Base-by-base conservation (phyloP, 495 filamentous ascomycete genomes). In the Daldinia loculata region DNA sequence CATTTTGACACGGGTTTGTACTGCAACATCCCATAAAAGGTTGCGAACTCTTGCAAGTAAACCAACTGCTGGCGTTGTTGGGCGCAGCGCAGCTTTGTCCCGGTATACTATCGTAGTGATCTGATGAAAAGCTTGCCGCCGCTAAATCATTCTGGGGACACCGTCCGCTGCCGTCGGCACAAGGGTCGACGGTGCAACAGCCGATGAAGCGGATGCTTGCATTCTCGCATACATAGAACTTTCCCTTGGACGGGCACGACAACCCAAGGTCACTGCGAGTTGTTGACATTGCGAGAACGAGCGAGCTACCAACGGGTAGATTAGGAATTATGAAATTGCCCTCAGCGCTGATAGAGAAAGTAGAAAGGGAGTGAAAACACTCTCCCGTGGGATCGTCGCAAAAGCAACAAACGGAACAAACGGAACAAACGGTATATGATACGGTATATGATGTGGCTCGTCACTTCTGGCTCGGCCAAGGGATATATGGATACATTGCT, bases 181-280 rank as follows among this genome's bases (percentile, higher is more conserved):
- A 74, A 12, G 72, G 72, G 61, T 74, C 67, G 41, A 71, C 34
- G 29, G 67, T 69, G 24, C 72, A 74, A 51, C 72, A 74, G 2
- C 72, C 67, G 38, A 71, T 59, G 56, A 74, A 74, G 39, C 68
- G 67, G 36, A 68, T 58, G 27, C 30, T 53, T n/a, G 64, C 68
- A 12, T 55, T 39, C 17, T 64, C 55, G 63, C 72, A 74, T 15
- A 67, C 63, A 29, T 74, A 74, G 56, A 74, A 74, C 15, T 67
- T 59, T 22, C 72, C 72, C 30, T 48, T 67, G 26, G 63, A 39
- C 15, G 68, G 72, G 50, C 72, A 74, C 1, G 72, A 71, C 6
- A 74, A 30, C 45, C 72, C 72, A 11, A 74, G 68, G 9, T 77
- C 43, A 68, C 39, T 17, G 29, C 30, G 48, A 36, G 66, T 60